phyloP scores from a whole-genome alignment of 2,329 filamentous ascomycete species.

The Apiospora malaysiana region DNA sequence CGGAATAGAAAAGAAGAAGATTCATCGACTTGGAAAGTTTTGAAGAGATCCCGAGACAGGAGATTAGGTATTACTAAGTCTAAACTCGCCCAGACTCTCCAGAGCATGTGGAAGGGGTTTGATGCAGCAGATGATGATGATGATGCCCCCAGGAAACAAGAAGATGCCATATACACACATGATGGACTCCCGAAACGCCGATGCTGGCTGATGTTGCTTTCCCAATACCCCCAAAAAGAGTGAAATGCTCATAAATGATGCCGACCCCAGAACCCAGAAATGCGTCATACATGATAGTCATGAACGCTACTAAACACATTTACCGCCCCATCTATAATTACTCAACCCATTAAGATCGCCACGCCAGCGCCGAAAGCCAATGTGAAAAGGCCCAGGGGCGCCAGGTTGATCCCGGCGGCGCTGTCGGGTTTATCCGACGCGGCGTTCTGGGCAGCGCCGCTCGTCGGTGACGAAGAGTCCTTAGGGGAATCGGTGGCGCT shows the following conservation, averaged over 20 bases:
- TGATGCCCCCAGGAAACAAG: background rate
- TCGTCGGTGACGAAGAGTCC: background rate
- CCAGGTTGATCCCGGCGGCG: background rate
- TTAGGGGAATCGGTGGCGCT: background rate
- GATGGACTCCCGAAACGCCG: background rate
- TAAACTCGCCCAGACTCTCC: conserved; percentile 2
- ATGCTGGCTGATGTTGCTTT: conserved; percentile 12
- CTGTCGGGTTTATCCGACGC: conserved; percentile 5
- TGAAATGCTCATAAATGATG: conserved; percentile 15
- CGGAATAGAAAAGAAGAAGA: background rate
- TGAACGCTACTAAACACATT: background rate
- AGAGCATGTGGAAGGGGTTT: background rate
- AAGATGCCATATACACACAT: background rate
- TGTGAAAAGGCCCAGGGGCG: background rate
- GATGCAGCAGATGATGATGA: background rate
- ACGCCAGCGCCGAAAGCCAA: background rate
- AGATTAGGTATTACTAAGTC: conserved; percentile 5
- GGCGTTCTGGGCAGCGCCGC: background rate
- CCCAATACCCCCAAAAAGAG: conserved; percentile 3
- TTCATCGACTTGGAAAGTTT: too few relatives aligned
- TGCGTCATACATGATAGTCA: background rate
- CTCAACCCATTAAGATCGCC: conserved; percentile 7
- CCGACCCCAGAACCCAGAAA: background rate
- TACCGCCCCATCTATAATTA: background rate
- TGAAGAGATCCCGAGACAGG: conserved; percentile 1